Conservation (phyloP, 2,329 filamentous ascomycete genomes). For the Calycina herbarum region DNA sequence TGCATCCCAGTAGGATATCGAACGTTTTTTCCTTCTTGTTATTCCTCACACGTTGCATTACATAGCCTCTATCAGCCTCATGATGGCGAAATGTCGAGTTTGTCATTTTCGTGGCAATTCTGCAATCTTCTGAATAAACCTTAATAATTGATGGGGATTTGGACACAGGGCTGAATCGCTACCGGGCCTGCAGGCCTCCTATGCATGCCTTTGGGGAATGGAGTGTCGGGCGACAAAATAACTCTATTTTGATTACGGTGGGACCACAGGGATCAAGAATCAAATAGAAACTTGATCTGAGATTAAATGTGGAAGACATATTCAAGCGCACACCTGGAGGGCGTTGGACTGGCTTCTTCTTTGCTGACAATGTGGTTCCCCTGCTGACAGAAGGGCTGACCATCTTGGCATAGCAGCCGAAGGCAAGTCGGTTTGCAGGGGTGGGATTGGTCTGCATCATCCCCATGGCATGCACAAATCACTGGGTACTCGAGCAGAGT, state of each 20-base stretch:
- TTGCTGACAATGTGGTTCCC: not conserved
- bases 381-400: not conserved
- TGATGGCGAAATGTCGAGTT: not conserved
- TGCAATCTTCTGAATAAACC: not conserved
- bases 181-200: not conserved
- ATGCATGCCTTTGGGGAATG: not conserved
- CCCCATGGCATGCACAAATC: not conserved
- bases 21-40: not conserved
- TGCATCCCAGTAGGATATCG: not conserved
- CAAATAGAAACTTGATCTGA: constrained; percentile 1
- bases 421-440: not conserved
- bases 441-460: not conserved
- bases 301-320: not conserved
- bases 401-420: not conserved
- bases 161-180: not conserved
- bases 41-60: not conserved
- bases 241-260: not conserved
- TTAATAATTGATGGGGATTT: not conserved
- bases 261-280: not conserved
- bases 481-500: not conserved
- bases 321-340: not conserved
- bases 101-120: constrained; percentile 2
- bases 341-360: not conserved
- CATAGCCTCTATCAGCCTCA: not conserved
- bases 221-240: not conserved